phyloP scores from a whole-genome alignment of 2,329 filamentous ascomycete genomes.

The Botrytis fabae region DNA sequence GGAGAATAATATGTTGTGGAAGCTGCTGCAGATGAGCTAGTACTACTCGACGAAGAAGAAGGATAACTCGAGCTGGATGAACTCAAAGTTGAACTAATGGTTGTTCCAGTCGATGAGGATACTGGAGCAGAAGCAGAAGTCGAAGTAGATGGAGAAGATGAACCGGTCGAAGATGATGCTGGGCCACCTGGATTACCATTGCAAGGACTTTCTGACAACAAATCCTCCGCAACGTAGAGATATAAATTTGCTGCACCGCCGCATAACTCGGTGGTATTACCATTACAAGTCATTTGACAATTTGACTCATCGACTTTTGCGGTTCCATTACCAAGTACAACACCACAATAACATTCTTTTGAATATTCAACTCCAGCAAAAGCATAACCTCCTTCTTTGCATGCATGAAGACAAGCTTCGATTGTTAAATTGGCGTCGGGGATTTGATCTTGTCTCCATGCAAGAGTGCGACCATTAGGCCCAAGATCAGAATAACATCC shows the following conservation, averaged over 20 bases:
- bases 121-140: conserved; percentile 14
- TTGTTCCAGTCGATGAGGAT: conserved; percentile 8
- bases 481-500: conserved; percentile 47
- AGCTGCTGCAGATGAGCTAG: neutral
- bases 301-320: conserved; percentile 27
- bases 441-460: conserved; percentile 41
- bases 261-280: conserved; percentile 41
- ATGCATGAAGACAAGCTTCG: conserved; percentile 42
- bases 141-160: conserved; percentile 7
- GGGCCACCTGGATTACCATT: conserved; percentile 20
- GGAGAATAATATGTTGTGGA: neutral
- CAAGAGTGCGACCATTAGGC: conserved; percentile 34
- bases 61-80: neutral
- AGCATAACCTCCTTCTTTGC: conserved; percentile 42
- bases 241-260: conserved; percentile 42
- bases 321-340: conserved; percentile 40
- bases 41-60: neutral
- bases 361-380: conserved; percentile 45
- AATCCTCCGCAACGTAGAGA: conserved; percentile 49
- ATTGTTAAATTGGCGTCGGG: conserved; percentile 40
- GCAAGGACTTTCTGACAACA: conserved; percentile 54
- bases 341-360: conserved; percentile 47
- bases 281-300: conserved; percentile 37
- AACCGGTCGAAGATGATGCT: conserved; percentile 23
- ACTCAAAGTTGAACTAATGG: conserved; percentile 12